These are phyloP conservation scores for Cryptococcus jaspeensis DNA, from an alignment of 1,284 basidiomycete genomes.

Conservation along the genomic window DNA sequence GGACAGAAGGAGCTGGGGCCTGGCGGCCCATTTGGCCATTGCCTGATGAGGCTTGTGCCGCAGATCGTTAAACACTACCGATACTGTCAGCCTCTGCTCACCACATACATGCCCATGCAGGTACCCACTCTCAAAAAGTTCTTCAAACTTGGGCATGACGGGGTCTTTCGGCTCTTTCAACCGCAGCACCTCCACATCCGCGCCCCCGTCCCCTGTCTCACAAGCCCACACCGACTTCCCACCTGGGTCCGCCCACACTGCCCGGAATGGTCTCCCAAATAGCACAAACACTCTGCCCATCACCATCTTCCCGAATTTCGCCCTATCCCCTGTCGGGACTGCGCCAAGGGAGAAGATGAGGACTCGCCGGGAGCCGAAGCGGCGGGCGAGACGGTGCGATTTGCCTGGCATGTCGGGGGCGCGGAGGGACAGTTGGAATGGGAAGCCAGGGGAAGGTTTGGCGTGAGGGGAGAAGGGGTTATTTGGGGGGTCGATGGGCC, in stretches of 20 bases:
- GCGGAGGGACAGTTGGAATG: constrained; percentile 19
- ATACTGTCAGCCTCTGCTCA: background rate
- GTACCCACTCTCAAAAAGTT: constrained; percentile 22
- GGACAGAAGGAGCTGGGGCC: constrained; percentile 36
- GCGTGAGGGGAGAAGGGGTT: constrained; percentile 6
- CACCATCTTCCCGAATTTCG: constrained; percentile 22
- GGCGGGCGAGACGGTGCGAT: constrained; percentile 34
- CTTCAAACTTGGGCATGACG: constrained; percentile 17
- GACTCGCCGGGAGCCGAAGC: constrained; percentile 36
- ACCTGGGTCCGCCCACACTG: constrained; percentile 30
- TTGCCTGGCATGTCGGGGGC: constrained; percentile 33
- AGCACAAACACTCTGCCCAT: constrained; percentile 29
- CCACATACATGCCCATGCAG: background rate
- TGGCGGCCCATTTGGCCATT: constrained; percentile 41
- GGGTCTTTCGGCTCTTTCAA: background rate
- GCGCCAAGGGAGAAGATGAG: constrained; percentile 28
- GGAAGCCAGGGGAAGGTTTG: background rate
- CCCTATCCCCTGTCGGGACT: background rate
- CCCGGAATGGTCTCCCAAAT: constrained; percentile 33
- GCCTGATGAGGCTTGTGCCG: constrained; percentile 33
- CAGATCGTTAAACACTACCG: constrained; percentile 34
- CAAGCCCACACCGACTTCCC: constrained; percentile 27
- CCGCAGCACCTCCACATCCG: background rate
- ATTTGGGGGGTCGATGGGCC: background rate
- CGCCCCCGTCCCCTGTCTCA: constrained; percentile 22